phyloP scores from a whole-genome alignment of 208 protist species.

The Ichthyophonus hoferi region DNA sequence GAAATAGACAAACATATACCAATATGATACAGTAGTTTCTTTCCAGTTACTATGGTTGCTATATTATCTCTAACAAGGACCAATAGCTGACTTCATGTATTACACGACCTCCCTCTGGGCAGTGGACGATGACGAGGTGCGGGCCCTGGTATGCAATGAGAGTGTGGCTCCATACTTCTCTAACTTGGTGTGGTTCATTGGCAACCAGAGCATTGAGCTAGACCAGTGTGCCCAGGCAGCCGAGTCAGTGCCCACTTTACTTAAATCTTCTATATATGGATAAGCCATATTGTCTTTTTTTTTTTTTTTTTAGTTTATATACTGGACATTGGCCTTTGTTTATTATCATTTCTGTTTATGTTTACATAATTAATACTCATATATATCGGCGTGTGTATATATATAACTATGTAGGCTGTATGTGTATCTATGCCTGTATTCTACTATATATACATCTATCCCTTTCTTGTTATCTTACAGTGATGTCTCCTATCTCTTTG shows the following conservation, averaged over 20 bases:
- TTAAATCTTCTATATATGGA: not conserved
- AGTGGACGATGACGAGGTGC: slow-evolving; percentile 59
- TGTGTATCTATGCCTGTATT: too few relatives aligned
- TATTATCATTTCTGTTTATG: not conserved
- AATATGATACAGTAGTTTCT: too few relatives aligned
- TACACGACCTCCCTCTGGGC: too few relatives aligned
- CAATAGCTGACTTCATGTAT: too few relatives aligned
- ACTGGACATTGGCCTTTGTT: not conserved
- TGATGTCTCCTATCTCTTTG: too few relatives aligned
- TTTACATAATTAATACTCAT: not conserved
- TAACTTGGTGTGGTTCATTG: slow-evolving; percentile 71
- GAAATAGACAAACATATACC: too few relatives aligned
- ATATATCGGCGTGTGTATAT: not conserved
- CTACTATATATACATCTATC: too few relatives aligned
- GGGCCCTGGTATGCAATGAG: slow-evolving; percentile 61
- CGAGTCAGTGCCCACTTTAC: not conserved
- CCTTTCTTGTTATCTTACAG: too few relatives aligned
- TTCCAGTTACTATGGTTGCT: too few relatives aligned
- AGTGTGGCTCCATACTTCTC: slow-evolving; percentile 69
- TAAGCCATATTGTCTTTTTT: not conserved
- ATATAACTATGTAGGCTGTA: not conserved
- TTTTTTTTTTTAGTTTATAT: not conserved
- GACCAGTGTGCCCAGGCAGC: slow-evolving; percentile 34
- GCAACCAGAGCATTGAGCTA: slow-evolving; percentile 54
- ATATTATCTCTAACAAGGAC: too few relatives aligned